Conservation (phyloP, 2,329 filamentous ascomycete species). For the Neonectria sp. region DNA sequence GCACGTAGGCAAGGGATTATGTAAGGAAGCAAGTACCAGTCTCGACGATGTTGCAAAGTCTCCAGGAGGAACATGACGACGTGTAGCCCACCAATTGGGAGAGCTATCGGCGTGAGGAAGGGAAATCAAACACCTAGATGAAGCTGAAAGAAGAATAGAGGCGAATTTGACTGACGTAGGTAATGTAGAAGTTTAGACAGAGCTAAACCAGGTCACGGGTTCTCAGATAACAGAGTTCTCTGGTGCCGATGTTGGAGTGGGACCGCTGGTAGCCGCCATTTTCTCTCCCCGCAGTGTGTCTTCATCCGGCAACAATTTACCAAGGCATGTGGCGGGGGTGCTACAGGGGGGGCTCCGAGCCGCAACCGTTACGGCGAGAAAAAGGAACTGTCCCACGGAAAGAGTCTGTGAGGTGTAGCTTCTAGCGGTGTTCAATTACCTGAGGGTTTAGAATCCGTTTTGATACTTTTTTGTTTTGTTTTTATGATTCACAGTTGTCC, state of each 20-base stretch:
- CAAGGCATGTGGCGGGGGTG: background rate
- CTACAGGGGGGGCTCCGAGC: background rate
- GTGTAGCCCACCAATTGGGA: background rate
- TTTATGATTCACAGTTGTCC: background rate
- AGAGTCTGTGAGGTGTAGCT: background rate
- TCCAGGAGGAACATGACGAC: constrained; percentile 60
- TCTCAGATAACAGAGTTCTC: constrained; percentile 3
- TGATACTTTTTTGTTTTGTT: background rate
- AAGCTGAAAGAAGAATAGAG: constrained; percentile 1
- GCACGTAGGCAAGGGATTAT: background rate
- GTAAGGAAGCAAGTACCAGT: constrained; percentile 68
- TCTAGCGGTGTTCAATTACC: too few species aligned
- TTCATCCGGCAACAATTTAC: background rate
- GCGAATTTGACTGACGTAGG: background rate
- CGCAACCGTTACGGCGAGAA: background rate
- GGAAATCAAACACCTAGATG: background rate
- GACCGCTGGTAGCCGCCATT: constrained; percentile 4
- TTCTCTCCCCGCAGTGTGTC: constrained; percentile 8
- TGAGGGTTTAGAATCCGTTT: background rate
- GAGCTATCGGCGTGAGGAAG: background rate
- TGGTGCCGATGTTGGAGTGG: background rate
- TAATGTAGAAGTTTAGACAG: constrained; percentile 4
- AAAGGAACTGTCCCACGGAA: background rate
- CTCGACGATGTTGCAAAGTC: constrained; percentile 79
- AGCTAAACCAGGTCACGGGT: constrained; percentile 14